Evolutionary conservation across 306 rosid species (phyloP).

Genomic region (Vicia villosa): DNA sequence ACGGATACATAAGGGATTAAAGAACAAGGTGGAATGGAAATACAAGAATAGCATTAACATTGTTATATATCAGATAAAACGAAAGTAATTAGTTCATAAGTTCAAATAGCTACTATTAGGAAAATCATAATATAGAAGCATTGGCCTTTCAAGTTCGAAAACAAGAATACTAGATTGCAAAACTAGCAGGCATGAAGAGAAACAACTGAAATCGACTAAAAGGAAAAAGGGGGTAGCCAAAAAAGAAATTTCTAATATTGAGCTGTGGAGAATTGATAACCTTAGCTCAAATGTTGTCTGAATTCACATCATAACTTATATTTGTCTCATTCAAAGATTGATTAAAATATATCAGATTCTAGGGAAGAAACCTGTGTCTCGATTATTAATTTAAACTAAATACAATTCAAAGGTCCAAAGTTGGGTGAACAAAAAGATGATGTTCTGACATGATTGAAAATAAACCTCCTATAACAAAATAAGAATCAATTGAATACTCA

Average conservation of each 20-base stretch:
- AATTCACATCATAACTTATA: conserved; percentile 3
- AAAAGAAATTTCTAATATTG: conserved; percentile 3
- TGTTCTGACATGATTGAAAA: not conserved
- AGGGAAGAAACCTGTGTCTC: not conserved
- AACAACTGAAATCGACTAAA: not conserved
- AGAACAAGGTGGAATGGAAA: conserved; percentile 15
- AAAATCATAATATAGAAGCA: conserved; percentile 28
- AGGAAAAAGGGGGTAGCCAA: conserved; percentile 9
- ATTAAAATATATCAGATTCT: conserved; percentile 10
- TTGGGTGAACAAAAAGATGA: conserved; percentile 15
- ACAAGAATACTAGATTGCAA: conserved; percentile 15
- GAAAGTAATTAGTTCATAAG: not conserved
- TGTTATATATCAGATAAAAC: conserved; percentile 15
- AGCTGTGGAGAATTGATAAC: not conserved
- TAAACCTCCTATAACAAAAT: conserved; percentile 29
- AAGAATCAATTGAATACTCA: not conserved
- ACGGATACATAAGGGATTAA: conserved; percentile 32
- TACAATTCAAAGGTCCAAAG: conserved; percentile 6
- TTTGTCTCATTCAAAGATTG: conserved; percentile 16
- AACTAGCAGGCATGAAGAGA: not conserved
- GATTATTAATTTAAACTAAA: conserved; percentile 4
- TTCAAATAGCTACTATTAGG: conserved; percentile 24
- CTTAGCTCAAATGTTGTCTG: conserved; percentile 6
- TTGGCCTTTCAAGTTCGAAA: conserved; percentile 20
- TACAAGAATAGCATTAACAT: conserved; percentile 22